Conservation (phyloP, 2,329 filamentous ascomycete species). For the Hypoxylon sp. region DNA sequence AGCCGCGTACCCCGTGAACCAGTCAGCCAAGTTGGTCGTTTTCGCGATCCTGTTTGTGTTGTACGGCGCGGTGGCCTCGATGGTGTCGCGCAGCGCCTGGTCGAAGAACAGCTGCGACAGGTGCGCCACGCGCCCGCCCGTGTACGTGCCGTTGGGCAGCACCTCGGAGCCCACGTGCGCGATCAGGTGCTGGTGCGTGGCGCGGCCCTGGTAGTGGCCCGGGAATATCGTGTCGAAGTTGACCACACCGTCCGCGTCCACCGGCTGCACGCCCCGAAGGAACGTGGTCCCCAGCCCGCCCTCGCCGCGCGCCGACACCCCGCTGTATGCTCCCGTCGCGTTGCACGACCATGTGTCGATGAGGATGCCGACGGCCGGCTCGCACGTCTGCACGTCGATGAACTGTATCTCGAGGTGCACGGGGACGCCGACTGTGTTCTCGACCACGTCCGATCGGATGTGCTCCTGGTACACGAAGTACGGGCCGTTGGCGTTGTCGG, state of each 20-base stretch:
- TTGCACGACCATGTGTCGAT: slow-evolving; percentile 65
- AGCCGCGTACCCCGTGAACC: slow-evolving; percentile 53
- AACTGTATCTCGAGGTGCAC: slow-evolving; percentile 62
- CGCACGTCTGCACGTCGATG: slow-evolving; percentile 63
- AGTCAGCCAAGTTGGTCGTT: slow-evolving; percentile 51
- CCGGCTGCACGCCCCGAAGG: slow-evolving; percentile 64
- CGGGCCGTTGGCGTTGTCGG: slow-evolving; percentile 60
- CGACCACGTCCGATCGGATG: slow-evolving; percentile 59
- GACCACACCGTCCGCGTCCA: slow-evolving; percentile 63
- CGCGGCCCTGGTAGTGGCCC: slow-evolving; percentile 59
- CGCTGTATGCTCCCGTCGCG: slow-evolving; percentile 62
- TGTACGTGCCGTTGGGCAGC: slow-evolving; percentile 57
- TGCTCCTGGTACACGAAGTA: slow-evolving; percentile 62
- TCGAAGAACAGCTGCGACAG: slow-evolving; percentile 62
- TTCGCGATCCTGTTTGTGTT: slow-evolving; percentile 55
- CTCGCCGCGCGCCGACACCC: slow-evolving; percentile 51
- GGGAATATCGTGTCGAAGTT: slow-evolving; percentile 64
- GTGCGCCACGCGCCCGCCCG: slow-evolving; percentile 58
- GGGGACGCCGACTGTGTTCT: slow-evolving; percentile 59
- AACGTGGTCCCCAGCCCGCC: slow-evolving; percentile 60
- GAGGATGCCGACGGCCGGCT: slow-evolving; percentile 56
- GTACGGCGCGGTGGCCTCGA: slow-evolving; percentile 58
- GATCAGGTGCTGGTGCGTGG: slow-evolving; percentile 61
- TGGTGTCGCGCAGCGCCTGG: slow-evolving; percentile 55
- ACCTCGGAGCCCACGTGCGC: slow-evolving; percentile 56